Evolutionary conservation across 805 yeast genomes (phyloP), one percentile per base, ranked within the genome.

Genomic region (Zygoascus bituminiphila): DNA sequence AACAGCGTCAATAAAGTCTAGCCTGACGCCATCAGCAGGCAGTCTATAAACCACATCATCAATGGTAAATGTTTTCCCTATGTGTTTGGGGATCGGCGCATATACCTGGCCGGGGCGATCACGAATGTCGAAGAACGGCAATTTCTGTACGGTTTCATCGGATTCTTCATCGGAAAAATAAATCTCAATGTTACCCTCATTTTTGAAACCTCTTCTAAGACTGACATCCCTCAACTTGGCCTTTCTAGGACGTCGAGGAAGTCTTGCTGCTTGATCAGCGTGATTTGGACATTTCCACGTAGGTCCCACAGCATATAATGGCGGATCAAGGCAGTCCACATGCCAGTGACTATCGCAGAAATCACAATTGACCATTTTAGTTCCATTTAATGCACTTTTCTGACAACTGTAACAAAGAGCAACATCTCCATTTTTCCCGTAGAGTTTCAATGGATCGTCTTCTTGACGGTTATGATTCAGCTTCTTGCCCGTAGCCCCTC

Each of bases 281-380:
- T 88, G 97, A 56, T 84, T 82, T 1, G 96, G 98, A 64, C 96
- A 93, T 67, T 78, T 81, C 98, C 96, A 91, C 63, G 82, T 85
- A 41, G 73, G 72, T 1, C 93, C 94, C 40, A 85, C 62, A 37
- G 82, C 79, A 57, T 87, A 86, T 17, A 82, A 77, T 1, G 96
- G 95, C 1, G 86, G 84, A 45, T 75, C 72, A 14, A 89, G 65
- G 64, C 98, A 89, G 65, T 91, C 96, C 42, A 89, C 65, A 66
- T 89, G 98, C 94, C 95, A 89, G 15, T 81, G 75, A 2, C 84
- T 69, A 0, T 82, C 72, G 64, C 98, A 89, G 59, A 82, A 84
- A 59, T 88, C 96, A 64, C 98, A 89, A 49, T 77, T 78, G 14
- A 81, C 75, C 17, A 89, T 71, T 31, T 76, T 72, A 44, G 75